These are phyloP conservation scores for Fusarium armeniacum DNA, from an alignment of 2,329 filamentous ascomycete genomes.

Conservation along the genomic window DNA sequence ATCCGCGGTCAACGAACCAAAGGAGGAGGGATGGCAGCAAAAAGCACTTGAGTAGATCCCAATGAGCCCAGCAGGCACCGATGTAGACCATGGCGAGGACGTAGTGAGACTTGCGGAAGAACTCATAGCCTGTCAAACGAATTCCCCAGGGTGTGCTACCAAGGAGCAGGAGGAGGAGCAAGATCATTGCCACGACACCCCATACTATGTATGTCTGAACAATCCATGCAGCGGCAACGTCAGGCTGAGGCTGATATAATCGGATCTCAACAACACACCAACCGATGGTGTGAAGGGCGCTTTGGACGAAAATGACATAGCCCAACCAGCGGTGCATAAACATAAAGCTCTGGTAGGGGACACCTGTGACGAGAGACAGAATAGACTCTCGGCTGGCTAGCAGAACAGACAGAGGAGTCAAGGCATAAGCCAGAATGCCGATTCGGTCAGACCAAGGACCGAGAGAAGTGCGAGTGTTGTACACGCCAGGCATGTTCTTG, in stretches of 20 bases:
- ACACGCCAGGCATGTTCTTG: conserved; percentile 65
- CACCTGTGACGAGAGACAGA: conserved; percentile 76
- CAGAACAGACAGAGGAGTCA: conserved; percentile 78
- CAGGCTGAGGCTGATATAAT: conserved; percentile 80
- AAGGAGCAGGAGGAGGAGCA: conserved; percentile 72
- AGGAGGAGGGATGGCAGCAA: conserved; percentile 75
- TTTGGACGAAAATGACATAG: conserved; percentile 78
- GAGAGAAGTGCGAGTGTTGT: conserved; percentile 75
- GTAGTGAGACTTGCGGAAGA: conserved; percentile 82
- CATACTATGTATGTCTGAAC: conserved; percentile 78
- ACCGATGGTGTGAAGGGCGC: conserved; percentile 76
- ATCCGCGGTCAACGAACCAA: conserved; percentile 73
- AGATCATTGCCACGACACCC: conserved; percentile 76
- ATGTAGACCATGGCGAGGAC: conserved; percentile 80
- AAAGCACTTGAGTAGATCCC: conserved; percentile 76
- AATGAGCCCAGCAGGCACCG: conserved; percentile 82
- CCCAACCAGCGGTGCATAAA: conserved; percentile 84
- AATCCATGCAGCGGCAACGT: conserved; percentile 69
- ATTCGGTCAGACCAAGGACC: conserved; percentile 78
- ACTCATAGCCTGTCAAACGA: conserved; percentile 78
- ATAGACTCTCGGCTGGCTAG: conserved; percentile 78
- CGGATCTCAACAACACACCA: conserved; percentile 77
- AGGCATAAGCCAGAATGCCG: conserved; percentile 78
- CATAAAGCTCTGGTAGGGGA: conserved; percentile 83
- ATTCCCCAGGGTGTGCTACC: conserved; percentile 71